Conservation (phyloP, 345 rosid species). For the Gossypium stocksii region DNA sequence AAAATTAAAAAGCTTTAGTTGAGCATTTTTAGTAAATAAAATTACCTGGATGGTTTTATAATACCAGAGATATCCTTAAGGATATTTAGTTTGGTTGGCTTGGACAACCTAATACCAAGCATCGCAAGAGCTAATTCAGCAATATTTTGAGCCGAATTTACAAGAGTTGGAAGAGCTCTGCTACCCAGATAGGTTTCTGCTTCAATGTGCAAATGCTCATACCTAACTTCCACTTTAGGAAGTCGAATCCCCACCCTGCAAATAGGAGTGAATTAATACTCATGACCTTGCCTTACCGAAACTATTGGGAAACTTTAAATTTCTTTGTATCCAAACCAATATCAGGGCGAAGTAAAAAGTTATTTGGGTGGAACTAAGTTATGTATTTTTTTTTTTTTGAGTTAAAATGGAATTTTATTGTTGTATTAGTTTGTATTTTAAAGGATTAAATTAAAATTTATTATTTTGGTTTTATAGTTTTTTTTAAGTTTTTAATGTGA, state of each 20-base stretch:
- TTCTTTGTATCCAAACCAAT: too few relatives aligned
- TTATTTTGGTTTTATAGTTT: too few relatives aligned
- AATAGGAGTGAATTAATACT: neutral
- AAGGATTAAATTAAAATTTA: too few relatives aligned
- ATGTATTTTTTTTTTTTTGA: too few relatives aligned
- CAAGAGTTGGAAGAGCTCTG: conserved; percentile 82
- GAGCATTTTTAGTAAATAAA: neutral
- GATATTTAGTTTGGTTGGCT: conserved; percentile 59
- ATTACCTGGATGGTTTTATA: conserved; percentile 64
- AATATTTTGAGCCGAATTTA: conserved; percentile 57
- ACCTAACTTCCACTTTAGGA: conserved; percentile 78
- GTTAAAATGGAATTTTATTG: too few relatives aligned
- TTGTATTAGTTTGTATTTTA: too few relatives aligned
- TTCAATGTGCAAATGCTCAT: conserved; percentile 52
- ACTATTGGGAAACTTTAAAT: too few relatives aligned
- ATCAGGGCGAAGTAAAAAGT: too few relatives aligned
- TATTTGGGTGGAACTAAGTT: too few relatives aligned
- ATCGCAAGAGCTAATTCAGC: conserved; percentile 50
- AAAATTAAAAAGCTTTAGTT: neutral
- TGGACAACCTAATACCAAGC: conserved; percentile 54
- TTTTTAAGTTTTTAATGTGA: too few relatives aligned
- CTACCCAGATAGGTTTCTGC: conserved; percentile 65
- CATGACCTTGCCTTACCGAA: neutral
- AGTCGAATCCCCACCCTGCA: conserved; percentile 74
- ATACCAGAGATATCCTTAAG: conserved; percentile 70